A percentile compares a stretch with the other conserved stretches of the same genome.
Evolutionary conservation across 2,329 filamentous ascomycete genomes (phyloP).

Genomic region (Paramyrothecium sp.): DNA sequence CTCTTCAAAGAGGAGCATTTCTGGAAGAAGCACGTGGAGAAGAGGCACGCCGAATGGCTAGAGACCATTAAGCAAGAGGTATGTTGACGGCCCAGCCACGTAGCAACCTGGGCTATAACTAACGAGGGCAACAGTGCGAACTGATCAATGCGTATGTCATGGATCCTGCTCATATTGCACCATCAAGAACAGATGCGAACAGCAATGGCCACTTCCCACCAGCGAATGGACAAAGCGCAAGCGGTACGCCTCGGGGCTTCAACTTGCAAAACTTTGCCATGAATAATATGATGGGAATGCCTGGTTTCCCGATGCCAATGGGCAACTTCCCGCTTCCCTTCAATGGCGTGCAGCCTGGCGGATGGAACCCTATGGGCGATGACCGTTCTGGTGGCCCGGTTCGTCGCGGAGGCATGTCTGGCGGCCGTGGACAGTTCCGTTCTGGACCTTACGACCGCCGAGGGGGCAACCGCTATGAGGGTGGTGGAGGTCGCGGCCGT

Average conservation of each 20-base stretch:
- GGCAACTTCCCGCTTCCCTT: conserved; percentile 55
- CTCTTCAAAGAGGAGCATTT: conserved; percentile 97
- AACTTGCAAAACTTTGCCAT: conserved; percentile 73
- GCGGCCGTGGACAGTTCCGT: conserved; percentile 55
- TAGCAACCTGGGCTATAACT: not conserved
- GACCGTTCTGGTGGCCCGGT: conserved; percentile 66
- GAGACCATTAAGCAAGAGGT: conserved; percentile 81
- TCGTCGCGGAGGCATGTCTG: conserved; percentile 60
- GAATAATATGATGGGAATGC: conserved; percentile 58
- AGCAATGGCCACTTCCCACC: conserved; percentile 94
- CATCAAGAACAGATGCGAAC: conserved; percentile 89
- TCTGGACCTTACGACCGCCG: conserved; percentile 74
- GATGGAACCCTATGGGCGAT: conserved; percentile 51
- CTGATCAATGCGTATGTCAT: conserved; percentile 93
- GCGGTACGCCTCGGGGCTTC: conserved; percentile 89
- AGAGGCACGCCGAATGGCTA: conserved; percentile 87
- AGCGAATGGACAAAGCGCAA: conserved; percentile 69
- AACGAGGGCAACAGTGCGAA: conserved; percentile 58
- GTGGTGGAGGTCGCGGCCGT: conserved; percentile 45
- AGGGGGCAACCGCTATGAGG: conserved; percentile 53
- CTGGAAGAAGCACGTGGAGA: conserved; percentile 97
- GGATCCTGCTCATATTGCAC: conserved; percentile 91
- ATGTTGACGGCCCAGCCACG: conserved; percentile 33
- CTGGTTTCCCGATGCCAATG: conserved; percentile 53
- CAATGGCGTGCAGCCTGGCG: conserved; percentile 44